These are phyloP conservation scores for Lenzites betulinus DNA, from an alignment of 768 basidiomycete genomes.

Conservation along the genomic window DNA sequence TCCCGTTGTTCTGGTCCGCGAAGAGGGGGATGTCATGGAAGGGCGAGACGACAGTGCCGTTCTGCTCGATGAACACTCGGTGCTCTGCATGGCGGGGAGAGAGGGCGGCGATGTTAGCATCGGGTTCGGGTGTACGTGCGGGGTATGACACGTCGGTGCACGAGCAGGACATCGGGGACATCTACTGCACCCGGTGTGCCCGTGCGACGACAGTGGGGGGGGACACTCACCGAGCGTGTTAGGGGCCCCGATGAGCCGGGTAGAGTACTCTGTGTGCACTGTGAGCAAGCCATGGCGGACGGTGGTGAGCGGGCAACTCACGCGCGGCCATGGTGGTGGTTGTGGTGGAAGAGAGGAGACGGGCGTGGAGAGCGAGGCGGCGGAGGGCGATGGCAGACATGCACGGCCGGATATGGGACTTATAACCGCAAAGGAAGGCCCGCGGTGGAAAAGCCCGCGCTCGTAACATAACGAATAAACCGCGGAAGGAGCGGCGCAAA, in stretches of 20 bases:
- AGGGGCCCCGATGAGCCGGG: constrained; percentile 82
- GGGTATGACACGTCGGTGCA: constrained; percentile 10
- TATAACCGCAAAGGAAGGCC: constrained; percentile 10
- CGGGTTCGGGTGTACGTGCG: neutral
- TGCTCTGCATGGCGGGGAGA: constrained; percentile 61
- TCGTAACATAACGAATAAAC: neutral
- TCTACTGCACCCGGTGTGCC: constrained; percentile 22
- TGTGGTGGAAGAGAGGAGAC: constrained; percentile 49
- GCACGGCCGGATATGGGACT: constrained; percentile 10
- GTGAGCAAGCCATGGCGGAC: constrained; percentile 16
- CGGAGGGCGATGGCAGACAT: constrained; percentile 33
- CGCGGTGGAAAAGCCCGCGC: neutral
- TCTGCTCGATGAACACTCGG: constrained; percentile 92
- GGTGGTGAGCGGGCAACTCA: constrained; percentile 38
- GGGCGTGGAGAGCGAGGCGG: constrained; percentile 66
- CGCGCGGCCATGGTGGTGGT: constrained; percentile 51
- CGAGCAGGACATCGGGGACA: constrained; percentile 14
- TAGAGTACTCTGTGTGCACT: constrained; percentile 56
- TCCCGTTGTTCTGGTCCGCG: constrained; percentile 90
- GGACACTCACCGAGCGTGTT: constrained; percentile 84
- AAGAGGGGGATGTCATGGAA: constrained; percentile 99
- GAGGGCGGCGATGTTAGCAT: neutral
- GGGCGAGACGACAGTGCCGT: constrained; percentile 78
- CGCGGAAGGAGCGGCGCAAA: neutral
- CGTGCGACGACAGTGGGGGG: constrained; percentile 1